phyloP scores from a whole-genome alignment of 148 eudicot species.

The Euryodendron excelsum region DNA sequence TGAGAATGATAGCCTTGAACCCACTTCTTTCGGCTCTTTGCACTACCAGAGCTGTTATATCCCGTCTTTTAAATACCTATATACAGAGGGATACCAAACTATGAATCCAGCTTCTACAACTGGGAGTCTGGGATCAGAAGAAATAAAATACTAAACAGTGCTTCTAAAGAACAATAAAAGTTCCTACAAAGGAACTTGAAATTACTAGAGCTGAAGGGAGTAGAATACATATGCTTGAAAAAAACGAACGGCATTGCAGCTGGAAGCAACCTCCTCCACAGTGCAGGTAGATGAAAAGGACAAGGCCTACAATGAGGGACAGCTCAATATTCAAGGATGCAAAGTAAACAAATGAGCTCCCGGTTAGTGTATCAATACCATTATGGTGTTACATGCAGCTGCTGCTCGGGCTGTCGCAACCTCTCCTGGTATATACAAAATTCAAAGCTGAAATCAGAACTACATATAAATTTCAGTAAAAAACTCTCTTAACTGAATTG shows the following conservation, averaged over 20 bases:
- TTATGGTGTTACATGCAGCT: constrained; percentile 60
- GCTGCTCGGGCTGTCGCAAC: constrained; percentile 79
- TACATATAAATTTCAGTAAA: not conserved
- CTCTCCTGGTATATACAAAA: constrained; percentile 51
- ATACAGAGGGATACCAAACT: not conserved
- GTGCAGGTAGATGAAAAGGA: constrained; percentile 59
- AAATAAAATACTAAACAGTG: not conserved
- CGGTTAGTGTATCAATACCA: constrained; percentile 36
- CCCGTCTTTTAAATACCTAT: constrained; percentile 66
- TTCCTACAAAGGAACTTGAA: not conserved
- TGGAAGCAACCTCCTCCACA: constrained; percentile 77
- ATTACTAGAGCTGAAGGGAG: not conserved
- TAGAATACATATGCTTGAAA: constrained; percentile 61
- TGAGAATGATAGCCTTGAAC: constrained; percentile 71
- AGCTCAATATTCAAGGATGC: not conserved
- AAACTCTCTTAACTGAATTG: not conserved
- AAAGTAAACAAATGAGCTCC: not conserved
- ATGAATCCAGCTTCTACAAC: not conserved
- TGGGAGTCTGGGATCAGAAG: no score
- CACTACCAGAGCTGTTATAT: constrained; percentile 50
- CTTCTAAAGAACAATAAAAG: not conserved
- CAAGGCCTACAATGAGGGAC: constrained; percentile 41
- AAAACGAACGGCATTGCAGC: constrained; percentile 75
- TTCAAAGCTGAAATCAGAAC: not conserved
- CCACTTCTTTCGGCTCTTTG: constrained; percentile 75